Conservation (phyloP, 169 alveolate genomes). For the Cryptosporidium parvum region DNA sequence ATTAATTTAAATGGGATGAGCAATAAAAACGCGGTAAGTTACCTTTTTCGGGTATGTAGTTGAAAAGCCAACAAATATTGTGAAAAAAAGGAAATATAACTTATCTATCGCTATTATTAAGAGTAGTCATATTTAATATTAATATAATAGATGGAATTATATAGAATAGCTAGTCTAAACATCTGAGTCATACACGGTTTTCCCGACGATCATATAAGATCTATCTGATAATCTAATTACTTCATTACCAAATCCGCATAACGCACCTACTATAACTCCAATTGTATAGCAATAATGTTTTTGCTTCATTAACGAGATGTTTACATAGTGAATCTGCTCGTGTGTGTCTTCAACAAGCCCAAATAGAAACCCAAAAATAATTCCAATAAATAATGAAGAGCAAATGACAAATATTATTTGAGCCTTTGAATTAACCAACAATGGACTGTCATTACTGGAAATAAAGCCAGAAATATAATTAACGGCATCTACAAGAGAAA, state of each 20-base stretch:
- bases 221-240: conserved; percentile 67
- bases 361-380: conserved; percentile 92
- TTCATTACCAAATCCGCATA: conserved; percentile 77
- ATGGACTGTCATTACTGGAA: conserved; percentile 86
- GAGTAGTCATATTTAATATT: neutral
- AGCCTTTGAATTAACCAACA: conserved; percentile 89
- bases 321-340: conserved; percentile 89
- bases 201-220: conserved; percentile 71
- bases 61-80: neutral
- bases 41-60: neutral
- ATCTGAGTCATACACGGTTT: conserved; percentile 68
- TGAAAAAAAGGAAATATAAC: neutral
- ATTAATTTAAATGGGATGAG: neutral
- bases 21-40: neutral
- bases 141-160: neutral
- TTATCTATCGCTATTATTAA: conserved; percentile 5
- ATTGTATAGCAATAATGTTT: conserved; percentile 93
- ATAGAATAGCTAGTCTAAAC: conserved; percentile 11
- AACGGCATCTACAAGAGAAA: conserved; percentile 91
- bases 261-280: conserved; percentile 93
- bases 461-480: conserved; percentile 89
- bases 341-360: conserved; percentile 95
- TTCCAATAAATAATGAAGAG: conserved; percentile 93
- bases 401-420: conserved; percentile 88
- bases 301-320: conserved; percentile 91